Base-by-base conservation (phyloP, 306 rosid species). In the Citrullus amarus region DNA sequence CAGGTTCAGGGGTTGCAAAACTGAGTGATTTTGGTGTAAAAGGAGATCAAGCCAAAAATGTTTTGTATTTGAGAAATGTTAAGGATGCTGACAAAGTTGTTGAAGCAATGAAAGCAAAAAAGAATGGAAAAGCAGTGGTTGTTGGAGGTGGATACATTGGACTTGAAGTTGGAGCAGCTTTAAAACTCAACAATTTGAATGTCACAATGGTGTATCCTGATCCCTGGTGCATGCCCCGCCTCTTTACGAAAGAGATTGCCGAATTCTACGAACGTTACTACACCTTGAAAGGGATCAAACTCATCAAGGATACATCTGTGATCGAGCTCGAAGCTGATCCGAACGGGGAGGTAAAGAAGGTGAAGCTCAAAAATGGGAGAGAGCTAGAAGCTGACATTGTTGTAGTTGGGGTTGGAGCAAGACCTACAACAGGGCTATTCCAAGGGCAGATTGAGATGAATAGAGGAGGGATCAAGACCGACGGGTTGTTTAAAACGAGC, bases 141-240 rank as follows among this genome's bases (percentile, higher is more conserved):
- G 55, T 87, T 63, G 88, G 87, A 82, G 90, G 87, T 39, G 87
- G 90, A 43, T 84, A 84, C 77, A 87, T 82, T 6, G 87, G 90
- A 9, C 83, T 87, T 53, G 90, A 87, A 82, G 84, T 87, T 12
- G 90, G 79, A 80, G 86, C 88, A 34, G 88, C 86, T 18, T 44
- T 84, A 79, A 84, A 76, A 69, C 55, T 66, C 72, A 87, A 87
- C 82, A 79, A 82, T 28, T 80, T 87, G 15, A 77, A 71, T 22
- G 90, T 87, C 17, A 87, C 86, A 57, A 80, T 87, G 83, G 88
- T 84, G 54, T 82, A 32, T 57, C 88, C 82, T 0, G 75, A 70
- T 1, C 32, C 57, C 0, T 82, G 83, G 85, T 82, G 78, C 78
- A 58, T 87, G 81, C 22, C 58, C 18, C 79, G 80, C n/a, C 83